These are phyloP conservation scores for Rosa hybrid DNA, from an alignment of 331 rosid genomes.

Conservation along the genomic window DNA sequence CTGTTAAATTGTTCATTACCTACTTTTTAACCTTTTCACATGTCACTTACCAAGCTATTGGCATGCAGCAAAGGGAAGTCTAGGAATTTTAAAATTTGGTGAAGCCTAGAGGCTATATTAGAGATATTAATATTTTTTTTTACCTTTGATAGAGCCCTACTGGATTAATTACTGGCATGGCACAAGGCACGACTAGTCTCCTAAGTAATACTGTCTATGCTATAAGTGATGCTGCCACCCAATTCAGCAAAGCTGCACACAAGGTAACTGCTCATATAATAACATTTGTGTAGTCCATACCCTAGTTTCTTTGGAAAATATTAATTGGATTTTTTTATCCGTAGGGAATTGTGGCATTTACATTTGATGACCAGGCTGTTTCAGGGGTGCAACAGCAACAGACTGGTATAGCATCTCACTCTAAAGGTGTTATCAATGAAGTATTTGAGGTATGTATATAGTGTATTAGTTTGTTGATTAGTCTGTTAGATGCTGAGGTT, in stretches of 20 bases:
- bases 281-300: conserved; percentile 9
- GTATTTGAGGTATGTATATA: conserved; percentile 66
- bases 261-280: conserved; percentile 55
- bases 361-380: conserved; percentile 82
- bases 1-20: neutral
- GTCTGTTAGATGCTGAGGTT: neutral
- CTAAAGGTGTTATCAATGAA: conserved; percentile 84
- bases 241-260: conserved; percentile 97
- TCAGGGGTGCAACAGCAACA: conserved; percentile 69
- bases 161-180: conserved; percentile 87
- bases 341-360: conserved; percentile 96
- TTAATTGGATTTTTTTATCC: conserved; percentile 22
- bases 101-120: neutral
- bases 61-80: neutral
- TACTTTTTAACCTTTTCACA: neutral
- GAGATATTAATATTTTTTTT: neutral
- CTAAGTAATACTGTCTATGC: conserved; percentile 90
- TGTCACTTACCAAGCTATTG: neutral
- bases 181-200: conserved; percentile 93
- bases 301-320: conserved; percentile 6
- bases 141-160: conserved; percentile 74
- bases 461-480: neutral
- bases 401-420: conserved; percentile 54
- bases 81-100: neutral
- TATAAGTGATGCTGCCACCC: conserved; percentile 88